Conservation (phyloP, 2,329 filamentous ascomycete genomes). For the Neurospora sp. region DNA sequence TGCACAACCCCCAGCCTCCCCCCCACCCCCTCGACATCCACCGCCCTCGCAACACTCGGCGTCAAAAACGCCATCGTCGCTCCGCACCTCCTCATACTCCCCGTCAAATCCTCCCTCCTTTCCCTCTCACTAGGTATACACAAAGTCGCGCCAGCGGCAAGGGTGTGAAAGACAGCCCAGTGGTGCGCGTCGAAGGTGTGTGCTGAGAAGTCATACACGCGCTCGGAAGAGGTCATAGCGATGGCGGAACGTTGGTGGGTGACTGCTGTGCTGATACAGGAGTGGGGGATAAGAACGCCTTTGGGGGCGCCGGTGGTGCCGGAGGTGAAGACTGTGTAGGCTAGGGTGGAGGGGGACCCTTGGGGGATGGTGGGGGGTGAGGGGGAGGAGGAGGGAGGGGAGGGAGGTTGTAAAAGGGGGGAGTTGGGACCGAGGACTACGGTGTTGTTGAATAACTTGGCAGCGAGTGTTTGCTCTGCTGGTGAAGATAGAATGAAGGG, state of each 20-base stretch:
- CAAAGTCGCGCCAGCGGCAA: slow-evolving; percentile 19
- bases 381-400: slow-evolving; percentile 1
- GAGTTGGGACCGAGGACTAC: slow-evolving; percentile 9
- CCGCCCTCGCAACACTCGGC: slow-evolving; percentile 20
- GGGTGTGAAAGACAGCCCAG: slow-evolving; percentile 16
- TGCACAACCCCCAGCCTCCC: neutral
- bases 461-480: slow-evolving; percentile 3
- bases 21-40: slow-evolving; percentile 13
- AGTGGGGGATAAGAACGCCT: slow-evolving; percentile 11
- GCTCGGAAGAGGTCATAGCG: slow-evolving; percentile 2
- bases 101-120: slow-evolving; percentile 27
- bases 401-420: neutral
- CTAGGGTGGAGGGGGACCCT: slow-evolving; percentile 7
- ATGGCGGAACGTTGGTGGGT: slow-evolving; percentile 16
- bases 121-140: slow-evolving; percentile 31
- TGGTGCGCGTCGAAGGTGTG: slow-evolving; percentile 20
- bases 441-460: slow-evolving; percentile 7
- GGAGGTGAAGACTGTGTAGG: slow-evolving; percentile 18
- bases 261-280: slow-evolving; percentile 12
- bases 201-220: slow-evolving; percentile 14
- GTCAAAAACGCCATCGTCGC: slow-evolving; percentile 20
- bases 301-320: slow-evolving; percentile 18
- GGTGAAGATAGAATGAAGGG: slow-evolving; percentile 12
- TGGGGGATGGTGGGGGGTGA: neutral
- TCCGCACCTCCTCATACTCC: slow-evolving; percentile 18